A percentile compares a stretch with the other conserved stretches of the same genome.
Conservation (phyloP, 2,329 filamentous ascomycete species). For the Neurospora sp. region DNA sequence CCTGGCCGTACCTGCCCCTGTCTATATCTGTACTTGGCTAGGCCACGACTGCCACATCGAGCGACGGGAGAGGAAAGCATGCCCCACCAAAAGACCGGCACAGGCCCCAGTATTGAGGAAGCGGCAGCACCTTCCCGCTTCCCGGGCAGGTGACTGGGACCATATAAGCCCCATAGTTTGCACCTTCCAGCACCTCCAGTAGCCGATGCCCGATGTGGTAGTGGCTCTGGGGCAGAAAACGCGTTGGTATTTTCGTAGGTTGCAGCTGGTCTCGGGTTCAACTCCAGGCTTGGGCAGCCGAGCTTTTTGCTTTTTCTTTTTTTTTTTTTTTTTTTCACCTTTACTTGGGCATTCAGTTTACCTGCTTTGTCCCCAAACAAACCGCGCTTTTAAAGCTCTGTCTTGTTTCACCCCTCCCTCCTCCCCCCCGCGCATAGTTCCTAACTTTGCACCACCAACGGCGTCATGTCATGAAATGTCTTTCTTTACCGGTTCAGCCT, state of each 20-base stretch:
- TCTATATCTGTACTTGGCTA: too few species aligned
- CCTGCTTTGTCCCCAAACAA: neutral
- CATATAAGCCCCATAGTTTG: neutral
- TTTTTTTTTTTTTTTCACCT: neutral
- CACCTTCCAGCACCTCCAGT: neutral
- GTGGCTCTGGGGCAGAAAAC: neutral
- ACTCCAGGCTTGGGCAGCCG: neutral
- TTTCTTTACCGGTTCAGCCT: neutral
- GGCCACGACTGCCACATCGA: neutral
- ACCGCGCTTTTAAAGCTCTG: neutral
- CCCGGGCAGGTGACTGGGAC: neutral
- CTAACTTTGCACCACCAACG: neutral
- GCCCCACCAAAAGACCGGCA: too few species aligned
- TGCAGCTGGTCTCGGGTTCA: neutral
- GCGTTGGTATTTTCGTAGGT: neutral
- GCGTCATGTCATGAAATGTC: neutral
- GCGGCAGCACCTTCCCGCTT: neutral
- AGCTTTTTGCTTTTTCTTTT: neutral
- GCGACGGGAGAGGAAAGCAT: neutral
- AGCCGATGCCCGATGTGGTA: neutral
- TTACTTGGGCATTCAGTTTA: too few species aligned
- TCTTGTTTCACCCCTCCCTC: neutral
- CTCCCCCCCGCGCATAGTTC: too few species aligned
- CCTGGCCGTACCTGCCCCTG: neutral
- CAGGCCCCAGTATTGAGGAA: neutral